Evolutionary conservation across 495 filamentous ascomycete genomes (phyloP).

Genomic region (Penicillium goetzii): DNA sequence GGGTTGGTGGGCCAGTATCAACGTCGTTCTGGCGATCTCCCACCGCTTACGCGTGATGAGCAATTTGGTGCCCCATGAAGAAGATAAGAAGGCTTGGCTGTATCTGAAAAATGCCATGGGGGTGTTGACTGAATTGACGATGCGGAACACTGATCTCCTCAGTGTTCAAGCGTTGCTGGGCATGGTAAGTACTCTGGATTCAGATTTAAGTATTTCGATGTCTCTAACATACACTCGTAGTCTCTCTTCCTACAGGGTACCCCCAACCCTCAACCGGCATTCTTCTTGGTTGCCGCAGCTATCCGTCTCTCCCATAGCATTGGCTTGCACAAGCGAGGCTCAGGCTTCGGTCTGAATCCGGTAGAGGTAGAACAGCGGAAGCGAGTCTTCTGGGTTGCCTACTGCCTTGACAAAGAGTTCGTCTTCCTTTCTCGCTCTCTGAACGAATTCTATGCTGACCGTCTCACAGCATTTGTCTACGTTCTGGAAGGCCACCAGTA

Average conservation of each 20-base stretch:
- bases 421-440: constrained; percentile 14
- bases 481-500: constrained; percentile 87
- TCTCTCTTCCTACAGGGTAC: constrained; percentile 95
- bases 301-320: constrained; percentile 93
- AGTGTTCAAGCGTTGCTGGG: constrained; percentile 96
- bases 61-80: constrained; percentile 84
- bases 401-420: constrained; percentile 91
- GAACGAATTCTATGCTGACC: neutral
- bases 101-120: constrained; percentile 97
- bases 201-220: neutral
- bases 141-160: constrained; percentile 93
- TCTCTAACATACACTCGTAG: constrained; percentile 37
- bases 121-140: constrained; percentile 86
- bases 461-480: constrained; percentile 70
- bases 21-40: constrained; percentile 89
- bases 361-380: constrained; percentile 95
- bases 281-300: constrained; percentile 90
- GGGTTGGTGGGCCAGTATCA: constrained; percentile 98
- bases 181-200: constrained; percentile 60
- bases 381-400: constrained; percentile 97
- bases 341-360: constrained; percentile 85
- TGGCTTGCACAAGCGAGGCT: constrained; percentile 90
- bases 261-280: constrained; percentile 93
- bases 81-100: constrained; percentile 91
- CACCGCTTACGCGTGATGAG: constrained; percentile 94